Conservation (phyloP, 768 basidiomycete species). For the Termitomyces sp. region DNA sequence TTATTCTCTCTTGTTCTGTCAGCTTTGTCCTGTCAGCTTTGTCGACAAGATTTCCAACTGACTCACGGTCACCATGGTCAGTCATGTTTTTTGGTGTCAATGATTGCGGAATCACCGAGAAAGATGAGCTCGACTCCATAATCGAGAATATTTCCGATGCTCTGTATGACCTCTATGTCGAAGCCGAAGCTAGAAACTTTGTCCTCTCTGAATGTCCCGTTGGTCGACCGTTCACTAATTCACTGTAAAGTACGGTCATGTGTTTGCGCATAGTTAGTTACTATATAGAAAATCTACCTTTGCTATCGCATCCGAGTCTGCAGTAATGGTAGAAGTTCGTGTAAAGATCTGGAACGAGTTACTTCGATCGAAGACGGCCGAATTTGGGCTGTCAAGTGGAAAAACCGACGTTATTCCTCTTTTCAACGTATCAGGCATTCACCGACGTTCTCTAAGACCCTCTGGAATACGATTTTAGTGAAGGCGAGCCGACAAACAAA, state of each 20-base stretch:
- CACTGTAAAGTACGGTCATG: neutral
- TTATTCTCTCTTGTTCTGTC: too few species aligned
- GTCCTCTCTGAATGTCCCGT: conserved; percentile 7
- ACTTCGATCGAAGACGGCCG: neutral
- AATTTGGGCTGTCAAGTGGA: neutral
- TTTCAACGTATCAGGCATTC: too few species aligned
- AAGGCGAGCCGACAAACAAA: neutral
- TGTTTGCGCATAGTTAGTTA: neutral
- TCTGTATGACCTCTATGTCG: too few species aligned
- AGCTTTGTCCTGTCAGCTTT: too few species aligned
- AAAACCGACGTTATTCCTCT: neutral
- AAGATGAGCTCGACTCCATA: too few species aligned
- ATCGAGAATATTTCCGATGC: too few species aligned
- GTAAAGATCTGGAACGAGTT: conserved; percentile 1
- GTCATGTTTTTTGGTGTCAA: too few species aligned
- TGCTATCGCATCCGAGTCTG: neutral
- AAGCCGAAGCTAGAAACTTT: neutral
- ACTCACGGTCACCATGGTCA: too few species aligned
- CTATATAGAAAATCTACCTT: neutral
- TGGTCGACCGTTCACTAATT: conserved; percentile 1
- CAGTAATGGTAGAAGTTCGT: neutral
- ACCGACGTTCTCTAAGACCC: too few species aligned
- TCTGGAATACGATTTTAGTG: too few species aligned
- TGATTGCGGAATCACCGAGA: too few species aligned
- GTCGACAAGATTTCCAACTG: too few species aligned